These are phyloP conservation scores for Climacium dendroides DNA, from an alignment of 225 moss, liverwort and hornwort genomes.

Conservation along the genomic window DNA sequence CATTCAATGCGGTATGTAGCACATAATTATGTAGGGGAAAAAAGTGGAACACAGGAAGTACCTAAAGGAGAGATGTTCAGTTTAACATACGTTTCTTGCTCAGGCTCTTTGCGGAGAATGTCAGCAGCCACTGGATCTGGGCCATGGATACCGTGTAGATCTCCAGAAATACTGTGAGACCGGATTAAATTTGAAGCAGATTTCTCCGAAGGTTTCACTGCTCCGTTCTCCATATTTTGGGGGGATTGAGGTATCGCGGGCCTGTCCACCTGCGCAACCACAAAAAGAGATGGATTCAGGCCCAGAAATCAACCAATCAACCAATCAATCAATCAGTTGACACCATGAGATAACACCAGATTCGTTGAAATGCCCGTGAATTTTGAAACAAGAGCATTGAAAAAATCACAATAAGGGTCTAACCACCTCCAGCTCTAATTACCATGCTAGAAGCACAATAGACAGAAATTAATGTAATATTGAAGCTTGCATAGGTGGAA, in stretches of 20 bases:
- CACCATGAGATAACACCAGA: neutral
- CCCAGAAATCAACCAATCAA: neutral
- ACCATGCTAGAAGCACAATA: neutral
- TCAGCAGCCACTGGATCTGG: conserved; percentile 90
- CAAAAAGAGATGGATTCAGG: neutral
- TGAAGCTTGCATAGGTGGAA: neutral
- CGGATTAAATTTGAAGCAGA: conserved; percentile 41
- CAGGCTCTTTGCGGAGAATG: conserved; percentile 88
- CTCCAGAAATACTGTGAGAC: conserved; percentile 81
- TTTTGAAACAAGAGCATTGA: neutral
- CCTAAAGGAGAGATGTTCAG: conserved; percentile 71
- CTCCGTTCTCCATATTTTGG: conserved; percentile 8
- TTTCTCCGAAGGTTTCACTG: conserved; percentile 17
- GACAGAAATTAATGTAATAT: neutral
- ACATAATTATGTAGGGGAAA: neutral
- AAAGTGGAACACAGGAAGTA: conserved; percentile 5
- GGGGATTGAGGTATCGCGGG: conserved; percentile 31
- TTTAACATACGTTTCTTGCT: conserved; percentile 86
- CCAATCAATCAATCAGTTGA: neutral
- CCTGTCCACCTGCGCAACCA: conserved; percentile 28
- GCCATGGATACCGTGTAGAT: conserved; percentile 71
- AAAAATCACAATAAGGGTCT: neutral
- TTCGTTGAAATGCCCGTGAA: neutral
- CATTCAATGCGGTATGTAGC: conserved; percentile 1
- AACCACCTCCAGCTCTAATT: neutral